Conservation (phyloP, 306 rosid species). For the Abrus precatorius region DNA sequence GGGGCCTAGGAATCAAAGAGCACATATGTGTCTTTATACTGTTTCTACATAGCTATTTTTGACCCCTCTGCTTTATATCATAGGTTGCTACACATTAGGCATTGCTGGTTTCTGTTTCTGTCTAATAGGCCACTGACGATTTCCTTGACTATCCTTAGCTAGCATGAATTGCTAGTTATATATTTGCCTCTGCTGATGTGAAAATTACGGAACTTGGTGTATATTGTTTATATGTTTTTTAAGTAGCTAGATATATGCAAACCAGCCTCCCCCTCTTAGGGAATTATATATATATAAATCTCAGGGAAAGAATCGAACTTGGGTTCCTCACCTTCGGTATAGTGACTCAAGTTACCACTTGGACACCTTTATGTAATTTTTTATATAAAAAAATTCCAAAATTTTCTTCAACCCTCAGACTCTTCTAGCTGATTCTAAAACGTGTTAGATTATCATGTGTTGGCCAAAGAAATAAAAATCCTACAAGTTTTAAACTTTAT, state of each 20-base stretch:
- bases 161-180: conserved; percentile 41
- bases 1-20: conserved; percentile 49
- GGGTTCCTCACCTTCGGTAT: background rate
- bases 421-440: conserved; percentile 6
- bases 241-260: background rate
- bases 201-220: background rate
- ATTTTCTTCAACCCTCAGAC: background rate
- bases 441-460: background rate
- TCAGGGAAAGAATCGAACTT: conserved; percentile 4
- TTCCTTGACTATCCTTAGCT: conserved; percentile 46
- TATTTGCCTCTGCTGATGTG: background rate
- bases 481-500: background rate
- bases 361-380: too few species aligned
- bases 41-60: conserved; percentile 21
- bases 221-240: background rate
- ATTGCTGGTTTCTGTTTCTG: conserved; percentile 42
- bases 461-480: conserved; percentile 21
- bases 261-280: background rate
- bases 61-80: conserved; percentile 38
- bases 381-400: background rate
- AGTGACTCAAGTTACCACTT: background rate
- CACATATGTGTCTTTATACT: conserved; percentile 44
- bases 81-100: conserved; percentile 44
- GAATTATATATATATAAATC: too few species aligned
- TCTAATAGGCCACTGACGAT: conserved; percentile 46